Evolutionary conservation across 176 grass and related monocot species (phyloP).

Genomic region (Coix lacrymajobi): DNA sequence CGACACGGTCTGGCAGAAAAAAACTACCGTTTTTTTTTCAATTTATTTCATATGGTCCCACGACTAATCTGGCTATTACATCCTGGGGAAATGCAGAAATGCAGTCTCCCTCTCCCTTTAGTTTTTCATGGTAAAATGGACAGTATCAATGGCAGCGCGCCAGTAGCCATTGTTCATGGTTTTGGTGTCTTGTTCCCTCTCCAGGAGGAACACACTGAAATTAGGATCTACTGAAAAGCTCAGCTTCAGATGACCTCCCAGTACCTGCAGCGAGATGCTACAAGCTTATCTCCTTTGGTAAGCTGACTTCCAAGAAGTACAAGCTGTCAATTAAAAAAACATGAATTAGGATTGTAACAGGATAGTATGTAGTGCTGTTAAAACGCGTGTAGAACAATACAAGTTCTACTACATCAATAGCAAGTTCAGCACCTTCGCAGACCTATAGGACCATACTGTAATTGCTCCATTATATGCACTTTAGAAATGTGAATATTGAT

Average conservation of each 20-base stretch:
- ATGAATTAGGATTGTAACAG: conserved; percentile 20
- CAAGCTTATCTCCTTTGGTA: conserved; percentile 77
- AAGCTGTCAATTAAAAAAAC: conserved; percentile 51
- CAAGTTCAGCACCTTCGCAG: background rate
- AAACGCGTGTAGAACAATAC: background rate
- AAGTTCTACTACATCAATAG: background rate
- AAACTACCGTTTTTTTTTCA: too few relatives aligned
- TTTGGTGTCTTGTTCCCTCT: background rate
- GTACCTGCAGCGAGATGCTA: background rate
- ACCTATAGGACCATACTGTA: background rate
- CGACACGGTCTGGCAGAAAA: too few relatives aligned
- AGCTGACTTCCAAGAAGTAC: conserved; percentile 91
- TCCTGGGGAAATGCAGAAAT: background rate
- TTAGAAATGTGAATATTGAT: background rate
- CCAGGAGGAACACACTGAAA: background rate
- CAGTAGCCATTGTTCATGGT: conserved; percentile 17
- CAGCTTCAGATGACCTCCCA: background rate
- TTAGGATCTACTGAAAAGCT: background rate
- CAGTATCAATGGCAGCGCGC: background rate
- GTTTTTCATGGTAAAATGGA: background rate
- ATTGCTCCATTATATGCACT: background rate
- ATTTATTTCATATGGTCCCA: background rate
- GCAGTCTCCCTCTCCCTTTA: background rate
- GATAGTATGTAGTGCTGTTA: background rate
- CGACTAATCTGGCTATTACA: background rate